Percentiles rank a stretch among this genome's conserved stretches.
Evolutionary conservation across 495 filamentous ascomycete genomes (phyloP).

Genomic region (Xylaria curta): DNA sequence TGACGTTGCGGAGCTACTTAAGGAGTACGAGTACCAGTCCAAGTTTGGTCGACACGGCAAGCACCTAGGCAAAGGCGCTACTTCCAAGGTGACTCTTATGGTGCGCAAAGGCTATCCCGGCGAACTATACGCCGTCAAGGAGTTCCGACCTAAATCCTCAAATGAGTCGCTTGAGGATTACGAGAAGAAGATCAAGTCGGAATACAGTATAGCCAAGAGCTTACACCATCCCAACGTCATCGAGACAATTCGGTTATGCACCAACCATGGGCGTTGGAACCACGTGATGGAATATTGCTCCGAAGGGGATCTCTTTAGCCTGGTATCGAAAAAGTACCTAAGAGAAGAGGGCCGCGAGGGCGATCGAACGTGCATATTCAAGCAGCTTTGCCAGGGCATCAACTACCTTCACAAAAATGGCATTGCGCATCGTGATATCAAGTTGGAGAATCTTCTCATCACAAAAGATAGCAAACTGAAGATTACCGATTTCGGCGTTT

Average conservation of each 20-base stretch:
- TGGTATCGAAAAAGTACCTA: conserved; percentile 71
- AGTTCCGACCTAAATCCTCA: conserved; percentile 70
- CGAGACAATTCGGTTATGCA: conserved; percentile 72
- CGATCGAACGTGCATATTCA: conserved; percentile 79
- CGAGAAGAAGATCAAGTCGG: conserved; percentile 78
- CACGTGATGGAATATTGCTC: conserved; percentile 87
- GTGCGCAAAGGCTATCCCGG: conserved; percentile 57
- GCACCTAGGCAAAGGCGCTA: conserved; percentile 73
- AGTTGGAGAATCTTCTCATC: conserved; percentile 78
- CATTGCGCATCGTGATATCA: conserved; percentile 83
- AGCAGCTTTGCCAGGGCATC: conserved; percentile 75
- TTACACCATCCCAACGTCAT: conserved; percentile 82
- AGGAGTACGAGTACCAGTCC: conserved; percentile 66
- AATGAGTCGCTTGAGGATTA: conserved; percentile 70
- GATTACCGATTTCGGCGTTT: conserved; percentile 82
- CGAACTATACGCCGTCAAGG: conserved; percentile 76
- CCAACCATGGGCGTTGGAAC: conserved; percentile 70
- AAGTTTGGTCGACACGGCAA: conserved; percentile 66
- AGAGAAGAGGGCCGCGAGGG: conserved; percentile 63
- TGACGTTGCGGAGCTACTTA: conserved; percentile 64
- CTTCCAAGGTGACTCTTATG: conserved; percentile 76
- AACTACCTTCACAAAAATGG: conserved; percentile 73
- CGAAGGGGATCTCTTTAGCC: conserved; percentile 71
- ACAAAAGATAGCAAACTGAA: conserved; percentile 73
- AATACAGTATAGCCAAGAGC: conserved; percentile 78